These are phyloP conservation scores for Colletotrichum sp. DNA, from an alignment of 2,329 filamentous ascomycete species.

Conservation along the genomic window DNA sequence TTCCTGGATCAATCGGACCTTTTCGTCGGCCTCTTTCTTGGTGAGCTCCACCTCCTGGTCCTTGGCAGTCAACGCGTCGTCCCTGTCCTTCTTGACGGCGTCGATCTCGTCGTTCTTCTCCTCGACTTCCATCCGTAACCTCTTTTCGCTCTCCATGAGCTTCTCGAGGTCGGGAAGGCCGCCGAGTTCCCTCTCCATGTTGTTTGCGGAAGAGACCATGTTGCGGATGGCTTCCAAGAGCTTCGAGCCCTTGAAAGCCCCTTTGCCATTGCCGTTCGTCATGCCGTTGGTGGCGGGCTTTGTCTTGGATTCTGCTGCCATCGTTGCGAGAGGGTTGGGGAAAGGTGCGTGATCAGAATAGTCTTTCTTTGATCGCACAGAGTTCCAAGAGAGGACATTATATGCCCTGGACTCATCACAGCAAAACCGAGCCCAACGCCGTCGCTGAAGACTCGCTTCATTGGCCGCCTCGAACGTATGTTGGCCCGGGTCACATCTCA, in stretches of 20 bases:
- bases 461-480: not conserved
- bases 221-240: conserved; percentile 23
- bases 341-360: not conserved
- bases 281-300: conserved; percentile 18
- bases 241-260: conserved; percentile 26
- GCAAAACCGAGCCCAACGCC: not conserved
- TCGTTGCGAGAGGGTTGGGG: conserved; percentile 6
- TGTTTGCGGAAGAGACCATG: conserved; percentile 29
- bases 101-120: conserved; percentile 38
- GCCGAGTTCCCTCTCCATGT: conserved; percentile 30
- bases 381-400: not conserved
- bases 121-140: conserved; percentile 28
- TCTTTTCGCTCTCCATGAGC: conserved; percentile 26
- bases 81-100: conserved; percentile 26
- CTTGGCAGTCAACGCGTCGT: conserved; percentile 40
- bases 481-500: not conserved
- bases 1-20: conserved; percentile 51
- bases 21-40: conserved; percentile 35
- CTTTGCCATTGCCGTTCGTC: conserved; percentile 23
- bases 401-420: not conserved
- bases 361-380: not conserved
- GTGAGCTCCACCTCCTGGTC: conserved; percentile 50
- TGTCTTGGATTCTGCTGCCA: conserved; percentile 33
- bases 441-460: not conserved
- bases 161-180: conserved; percentile 27